Evolutionary conservation across 2,329 filamentous ascomycete species (phyloP), one percentile per base, ranked within the genome.

Genomic region (Cordyceps pruinosa): DNA sequence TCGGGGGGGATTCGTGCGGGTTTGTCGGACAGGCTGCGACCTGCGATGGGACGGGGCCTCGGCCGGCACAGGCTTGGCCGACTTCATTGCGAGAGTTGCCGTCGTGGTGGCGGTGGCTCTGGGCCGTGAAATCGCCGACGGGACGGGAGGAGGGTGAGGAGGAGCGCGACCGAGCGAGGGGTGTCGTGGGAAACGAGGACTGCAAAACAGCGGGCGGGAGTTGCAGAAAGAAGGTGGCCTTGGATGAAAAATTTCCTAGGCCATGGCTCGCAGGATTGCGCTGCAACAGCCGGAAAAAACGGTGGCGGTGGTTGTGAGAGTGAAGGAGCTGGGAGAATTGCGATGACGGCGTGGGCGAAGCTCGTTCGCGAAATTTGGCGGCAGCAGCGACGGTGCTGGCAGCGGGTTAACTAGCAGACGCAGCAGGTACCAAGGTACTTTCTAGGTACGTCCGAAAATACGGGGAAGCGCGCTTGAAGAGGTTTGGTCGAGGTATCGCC

Each of bases 11-110:
- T 87, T 87, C 57, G 79, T 83, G 66, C 84, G 81, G 66, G 84
- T 81, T 71, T 86, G 84, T 61, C 84, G 83, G 64, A 83, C 75
- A 48, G 84, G 84, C 66, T 87, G 84, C 57, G 82, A 81, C 69
- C 83, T 77, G 65, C 83, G 80, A 72, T 75, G 77, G 60, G 81
- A 79, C 59, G 72, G 66, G 44, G 71, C 66, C 54, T 77, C 74
- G 46, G 66, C 66, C 39, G 73, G 68, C 57, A 73, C 66, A 26
- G 73, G 71, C 65, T 81, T 83, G 49, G 78, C 76, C 46, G 80
- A 78, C 71, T 81, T 84, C 81, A 84, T 84, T 39, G 65, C 71
- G 61, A 61, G 50, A 15, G 28, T 37, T 52, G 58, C 28, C 30
- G 46, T 45, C 52, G 47, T 58, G 30, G 47, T 32, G 45, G 50